Evolutionary conservation across 805 yeast genomes (phyloP).

Genomic region (Candida cerambycidarum): DNA sequence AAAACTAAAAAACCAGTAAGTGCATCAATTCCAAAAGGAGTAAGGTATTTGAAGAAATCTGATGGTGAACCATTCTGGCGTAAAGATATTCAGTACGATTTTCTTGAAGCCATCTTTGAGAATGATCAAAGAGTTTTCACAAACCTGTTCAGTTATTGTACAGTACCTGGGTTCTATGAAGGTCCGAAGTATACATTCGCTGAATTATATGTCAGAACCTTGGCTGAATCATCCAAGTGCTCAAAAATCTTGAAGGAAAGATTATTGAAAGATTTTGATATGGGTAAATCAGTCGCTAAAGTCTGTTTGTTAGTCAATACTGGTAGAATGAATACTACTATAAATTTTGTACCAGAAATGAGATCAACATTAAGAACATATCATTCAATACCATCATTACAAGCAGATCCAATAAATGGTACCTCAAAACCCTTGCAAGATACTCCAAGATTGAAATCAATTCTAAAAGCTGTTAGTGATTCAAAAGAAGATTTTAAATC

Average conservation of each 20-base stretch:
- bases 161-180: slow-evolving; percentile 33
- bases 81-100: slow-evolving; percentile 81
- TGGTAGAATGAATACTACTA: slow-evolving; percentile 93
- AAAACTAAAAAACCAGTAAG: slow-evolving; percentile 15
- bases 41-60: slow-evolving; percentile 73
- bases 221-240: slow-evolving; percentile 80
- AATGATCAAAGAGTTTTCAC: slow-evolving; percentile 67
- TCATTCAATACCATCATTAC: slow-evolving; percentile 90
- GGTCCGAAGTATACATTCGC: slow-evolving; percentile 67
- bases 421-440: slow-evolving; percentile 78
- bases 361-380: slow-evolving; percentile 88
- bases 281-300: slow-evolving; percentile 72
- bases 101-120: slow-evolving; percentile 61
- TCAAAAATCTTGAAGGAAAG: slow-evolving; percentile 82
- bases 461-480: slow-evolving; percentile 84
- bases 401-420: slow-evolving; percentile 56
- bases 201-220: slow-evolving; percentile 76
- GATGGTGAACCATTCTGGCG: slow-evolving; percentile 95
- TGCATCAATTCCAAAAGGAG: slow-evolving; percentile 27
- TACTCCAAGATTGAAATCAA: slow-evolving; percentile 89
- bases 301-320: slow-evolving; percentile 85
- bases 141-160: slow-evolving; percentile 52
- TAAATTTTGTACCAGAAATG: slow-evolving; percentile 94
- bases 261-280: slow-evolving; percentile 57
- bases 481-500: slow-evolving; percentile 48